Conservation (phyloP, 208 protist species). For the Entamoeba moshkovskii region DNA sequence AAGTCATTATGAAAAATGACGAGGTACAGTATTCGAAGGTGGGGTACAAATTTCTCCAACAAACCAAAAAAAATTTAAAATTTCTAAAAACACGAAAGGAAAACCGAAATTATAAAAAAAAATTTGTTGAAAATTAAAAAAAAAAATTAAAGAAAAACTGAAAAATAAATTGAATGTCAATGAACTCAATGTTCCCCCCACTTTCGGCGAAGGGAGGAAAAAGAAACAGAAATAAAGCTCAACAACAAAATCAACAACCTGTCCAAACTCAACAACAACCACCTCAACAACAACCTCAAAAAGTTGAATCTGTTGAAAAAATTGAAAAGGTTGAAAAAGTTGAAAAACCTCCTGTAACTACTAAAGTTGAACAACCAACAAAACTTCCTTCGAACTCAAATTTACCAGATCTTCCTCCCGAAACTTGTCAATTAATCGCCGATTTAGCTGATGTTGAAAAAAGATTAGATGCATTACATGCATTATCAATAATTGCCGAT, state of each 20-base stretch:
- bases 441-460: background rate
- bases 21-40: too few relatives aligned
- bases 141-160: background rate
- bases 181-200: background rate
- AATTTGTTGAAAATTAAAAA: too few relatives aligned
- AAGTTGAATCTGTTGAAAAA: background rate
- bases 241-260: background rate
- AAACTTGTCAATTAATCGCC: background rate
- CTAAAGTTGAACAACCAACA: background rate
- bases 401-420: background rate
- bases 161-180: background rate
- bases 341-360: background rate
- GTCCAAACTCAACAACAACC: background rate
- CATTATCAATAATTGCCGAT: background rate
- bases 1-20: too few relatives aligned
- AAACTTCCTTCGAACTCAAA: background rate
- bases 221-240: background rate
- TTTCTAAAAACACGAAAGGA: too few relatives aligned
- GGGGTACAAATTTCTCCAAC: too few relatives aligned
- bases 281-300: background rate
- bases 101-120: too few relatives aligned
- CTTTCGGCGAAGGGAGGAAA: background rate
- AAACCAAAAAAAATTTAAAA: too few relatives aligned
- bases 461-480: background rate
- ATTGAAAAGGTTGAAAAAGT: background rate